Percentiles rank a stretch among this genome's conserved stretches.
Conservation (phyloP, 495 filamentous ascomycete genomes). For the Podospora comata region DNA sequence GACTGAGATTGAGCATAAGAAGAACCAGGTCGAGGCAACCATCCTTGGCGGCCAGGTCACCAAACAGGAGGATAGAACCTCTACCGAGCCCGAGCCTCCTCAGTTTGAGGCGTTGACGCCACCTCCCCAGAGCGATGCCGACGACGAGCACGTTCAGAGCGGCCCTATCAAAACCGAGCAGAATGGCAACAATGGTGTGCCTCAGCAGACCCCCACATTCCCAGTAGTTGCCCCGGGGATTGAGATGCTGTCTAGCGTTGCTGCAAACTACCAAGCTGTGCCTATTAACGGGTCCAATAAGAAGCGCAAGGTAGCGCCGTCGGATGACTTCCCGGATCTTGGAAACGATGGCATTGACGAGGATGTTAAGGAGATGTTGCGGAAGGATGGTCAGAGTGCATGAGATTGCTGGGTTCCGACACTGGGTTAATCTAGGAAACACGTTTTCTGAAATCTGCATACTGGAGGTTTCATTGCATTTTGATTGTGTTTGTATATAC, state of each 20-base stretch:
- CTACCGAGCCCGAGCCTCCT: conserved; percentile 60
- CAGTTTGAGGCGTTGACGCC: conserved; percentile 82
- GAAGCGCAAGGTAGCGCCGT: conserved; percentile 63
- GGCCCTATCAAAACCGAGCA: neutral
- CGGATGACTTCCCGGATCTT: conserved; percentile 65
- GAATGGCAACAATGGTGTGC: conserved; percentile 10
- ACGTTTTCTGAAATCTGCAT: neutral
- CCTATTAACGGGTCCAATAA: conserved; percentile 60
- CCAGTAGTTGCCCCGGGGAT: conserved; percentile 42
- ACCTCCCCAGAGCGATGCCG: conserved; percentile 44
- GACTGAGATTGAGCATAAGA: conserved; percentile 66
- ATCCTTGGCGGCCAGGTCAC: conserved; percentile 77
- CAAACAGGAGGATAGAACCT: conserved; percentile 39
- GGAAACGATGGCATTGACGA: conserved; percentile 75
- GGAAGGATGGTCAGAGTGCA: conserved; percentile 43
- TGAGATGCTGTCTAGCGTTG: conserved; percentile 52
- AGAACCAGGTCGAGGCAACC: conserved; percentile 80
- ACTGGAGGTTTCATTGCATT: neutral
- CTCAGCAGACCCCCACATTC: conserved; percentile 30
- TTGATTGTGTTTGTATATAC: neutral
- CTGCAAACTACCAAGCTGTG: conserved; percentile 45
- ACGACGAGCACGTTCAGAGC: conserved; percentile 7
- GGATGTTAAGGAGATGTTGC: conserved; percentile 77
- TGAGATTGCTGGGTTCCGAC: conserved; percentile 4
- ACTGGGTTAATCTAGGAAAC: neutral